phyloP scores from a whole-genome alignment of 2,329 filamentous ascomycete genomes.

The Aspergillus texensis region DNA sequence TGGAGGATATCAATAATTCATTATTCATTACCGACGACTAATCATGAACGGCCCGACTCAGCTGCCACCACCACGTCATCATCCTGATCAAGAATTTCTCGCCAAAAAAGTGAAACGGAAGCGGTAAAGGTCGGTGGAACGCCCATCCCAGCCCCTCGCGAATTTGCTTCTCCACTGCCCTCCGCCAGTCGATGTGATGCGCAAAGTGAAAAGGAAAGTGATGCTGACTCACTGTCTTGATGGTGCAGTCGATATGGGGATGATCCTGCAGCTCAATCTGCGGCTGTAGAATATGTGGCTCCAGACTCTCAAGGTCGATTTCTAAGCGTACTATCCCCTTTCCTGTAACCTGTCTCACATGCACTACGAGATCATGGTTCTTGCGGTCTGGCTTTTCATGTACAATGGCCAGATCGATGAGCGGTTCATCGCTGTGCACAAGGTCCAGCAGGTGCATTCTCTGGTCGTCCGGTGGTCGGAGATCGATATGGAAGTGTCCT shows the following conservation, averaged over 20 bases:
- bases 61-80: constrained; percentile 20
- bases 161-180: constrained; percentile 20
- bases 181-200: constrained; percentile 22
- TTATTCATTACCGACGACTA: constrained; percentile 6
- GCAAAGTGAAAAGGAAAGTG: constrained; percentile 23
- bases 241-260: constrained; percentile 21
- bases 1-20: constrained; percentile 1
- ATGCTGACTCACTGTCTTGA: constrained; percentile 21
- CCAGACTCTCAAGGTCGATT: constrained; percentile 17
- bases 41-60: constrained; percentile 1
- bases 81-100: constrained; percentile 16
- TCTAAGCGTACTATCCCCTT: constrained; percentile 16
- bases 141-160: constrained; percentile 20
- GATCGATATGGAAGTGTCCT: constrained; percentile 13
- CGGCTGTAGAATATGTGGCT: constrained; percentile 17
- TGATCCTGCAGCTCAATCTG: constrained; percentile 21
- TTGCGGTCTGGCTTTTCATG: constrained; percentile 12
- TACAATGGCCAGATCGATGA: constrained; percentile 16
- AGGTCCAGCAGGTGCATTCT: constrained; percentile 10
- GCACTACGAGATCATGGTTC: constrained; percentile 16
- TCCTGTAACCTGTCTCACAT: constrained; percentile 15
- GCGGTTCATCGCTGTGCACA: constrained; percentile 6
- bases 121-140: constrained; percentile 18
- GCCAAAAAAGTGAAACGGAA: constrained; percentile 12
- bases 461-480: constrained; percentile 10